A percentile compares a stretch with the other conserved stretches of the same genome.
phyloP scores from a whole-genome alignment of 306 rosid species.

The Prunus campanulata region DNA sequence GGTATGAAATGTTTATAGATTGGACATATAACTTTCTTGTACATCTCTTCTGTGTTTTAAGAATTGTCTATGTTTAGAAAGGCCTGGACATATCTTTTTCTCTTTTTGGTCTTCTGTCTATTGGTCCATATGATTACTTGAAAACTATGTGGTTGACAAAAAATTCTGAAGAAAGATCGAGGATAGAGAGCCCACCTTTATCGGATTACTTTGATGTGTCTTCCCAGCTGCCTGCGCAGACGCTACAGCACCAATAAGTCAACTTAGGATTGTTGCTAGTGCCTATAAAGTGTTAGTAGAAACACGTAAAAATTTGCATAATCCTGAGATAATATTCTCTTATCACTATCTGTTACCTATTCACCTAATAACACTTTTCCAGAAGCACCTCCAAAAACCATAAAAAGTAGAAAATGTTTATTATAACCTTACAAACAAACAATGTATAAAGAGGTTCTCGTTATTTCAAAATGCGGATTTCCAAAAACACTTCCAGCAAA shows the following conservation, averaged over 20 bases:
- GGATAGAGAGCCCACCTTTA: neutral
- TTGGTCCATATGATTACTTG: neutral
- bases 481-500: neutral
- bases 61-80: neutral
- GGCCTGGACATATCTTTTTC: neutral
- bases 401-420: too few species aligned
- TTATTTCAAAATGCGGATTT: neutral
- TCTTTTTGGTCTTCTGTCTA: neutral
- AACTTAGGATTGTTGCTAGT: neutral
- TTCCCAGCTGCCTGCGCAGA: neutral
- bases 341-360: neutral
- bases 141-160: neutral
- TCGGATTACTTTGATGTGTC: neutral
- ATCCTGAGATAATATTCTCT: neutral
- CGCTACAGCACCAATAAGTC: neutral
- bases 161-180: neutral
- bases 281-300: neutral
- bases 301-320: neutral
- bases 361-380: neutral
- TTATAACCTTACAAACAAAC: neutral
- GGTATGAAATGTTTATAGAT: slow-evolving; percentile 17
- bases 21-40: slow-evolving; percentile 9
- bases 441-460: neutral
- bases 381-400: neutral
- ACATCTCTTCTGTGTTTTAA: slow-evolving; percentile 17